Percentiles rank a stretch among this genome's conserved stretches.
phyloP scores from a whole-genome alignment of 495 filamentous ascomycete species.

The Aspergillus baeticus region DNA sequence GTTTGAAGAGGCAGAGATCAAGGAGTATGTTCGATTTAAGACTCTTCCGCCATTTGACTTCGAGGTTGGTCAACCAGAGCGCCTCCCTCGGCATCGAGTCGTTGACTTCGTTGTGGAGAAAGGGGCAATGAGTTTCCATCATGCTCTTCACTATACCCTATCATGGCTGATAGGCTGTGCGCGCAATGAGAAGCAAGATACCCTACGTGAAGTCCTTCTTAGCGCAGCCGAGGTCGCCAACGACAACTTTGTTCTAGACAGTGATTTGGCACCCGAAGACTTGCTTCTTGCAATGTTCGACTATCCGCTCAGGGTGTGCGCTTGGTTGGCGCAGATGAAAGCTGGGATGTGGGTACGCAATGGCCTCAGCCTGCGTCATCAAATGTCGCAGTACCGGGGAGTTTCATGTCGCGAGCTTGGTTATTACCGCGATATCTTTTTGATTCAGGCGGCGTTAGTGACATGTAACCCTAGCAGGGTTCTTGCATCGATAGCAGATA shows the following conservation, averaged over 20 bases:
- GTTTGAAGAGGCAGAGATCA: conserved; percentile 86
- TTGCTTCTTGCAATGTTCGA: conserved; percentile 87
- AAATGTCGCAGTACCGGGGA: conserved; percentile 87
- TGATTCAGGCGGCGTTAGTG: conserved; percentile 87
- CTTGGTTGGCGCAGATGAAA: conserved; percentile 97
- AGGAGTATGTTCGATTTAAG: conserved; percentile 78
- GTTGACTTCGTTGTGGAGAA: conserved; percentile 85
- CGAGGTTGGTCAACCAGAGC: conserved; percentile 51
- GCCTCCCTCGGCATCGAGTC: conserved; percentile 53
- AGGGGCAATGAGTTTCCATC: conserved; percentile 94
- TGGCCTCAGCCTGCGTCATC: conserved; percentile 90
- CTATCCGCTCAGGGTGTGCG: conserved; percentile 87
- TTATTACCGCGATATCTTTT: conserved; percentile 91
- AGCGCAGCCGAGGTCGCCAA: conserved; percentile 47
- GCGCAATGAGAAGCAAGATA: conserved; percentile 65
- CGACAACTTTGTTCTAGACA: conserved; percentile 27
- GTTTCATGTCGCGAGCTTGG: conserved; percentile 85
- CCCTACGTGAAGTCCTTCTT: conserved; percentile 64
- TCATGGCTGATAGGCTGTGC: conserved; percentile 95
- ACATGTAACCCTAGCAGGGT: conserved; percentile 81
- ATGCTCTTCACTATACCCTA: conserved; percentile 93
- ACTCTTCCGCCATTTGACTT: conserved; percentile 75
- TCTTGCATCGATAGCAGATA: conserved; percentile 85
- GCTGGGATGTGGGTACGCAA: conserved; percentile 98
- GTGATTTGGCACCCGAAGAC: conserved; percentile 57